Evolutionary conservation across 75 land plant genomes (phyloP), one percentile per base, ranked within the genome.

Genomic region (Azolla pinnata): DNA sequence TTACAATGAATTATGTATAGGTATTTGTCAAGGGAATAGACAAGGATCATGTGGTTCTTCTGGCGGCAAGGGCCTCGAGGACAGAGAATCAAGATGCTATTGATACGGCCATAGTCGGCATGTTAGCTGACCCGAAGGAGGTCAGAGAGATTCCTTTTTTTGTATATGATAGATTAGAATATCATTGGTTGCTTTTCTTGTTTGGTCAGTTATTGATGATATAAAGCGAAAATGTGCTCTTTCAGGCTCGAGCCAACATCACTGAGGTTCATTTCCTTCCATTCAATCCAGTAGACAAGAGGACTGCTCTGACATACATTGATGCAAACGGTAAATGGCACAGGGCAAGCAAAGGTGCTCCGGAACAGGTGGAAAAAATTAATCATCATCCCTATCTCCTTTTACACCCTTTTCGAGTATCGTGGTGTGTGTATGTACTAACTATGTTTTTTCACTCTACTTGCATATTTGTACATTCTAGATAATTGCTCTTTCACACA

Each of bases 21-120:
- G 77, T 67, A 26, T 88, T 85, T 49, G 30, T 63, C 16, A 79
- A 77, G 58, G 74, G 66, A 14, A 25, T 69, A 4, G 93, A 88
- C 47, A 85, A 79, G 59, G 93, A 88, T 17, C 55, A 60, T 5
- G 72, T 88, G 32, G 30, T 87, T 5, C 67, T 88, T 72, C 29
- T 74, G n/a, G 83, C 93, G 8, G 93, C 93, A 7, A 71, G 90
- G 48, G 93, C 93, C 54, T 84, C 92, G 33, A 77, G 92, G 60
- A 69, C 67, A 18, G 92, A 87, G 49, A 87, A 87, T 45, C 92
- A 88, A 61, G 93, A 88, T 57, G 93, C 93, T 20, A 88, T 88
- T 56, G 93, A 88, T 69, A 75, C 86, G 35, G 89, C 83, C 31
- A 82, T 85, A 62, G 93, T 88, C 19, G 77, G 77, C 33, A 74